Base-by-base conservation (phyloP, 805 yeast genomes). In the Dipodascus albidus region DNA sequence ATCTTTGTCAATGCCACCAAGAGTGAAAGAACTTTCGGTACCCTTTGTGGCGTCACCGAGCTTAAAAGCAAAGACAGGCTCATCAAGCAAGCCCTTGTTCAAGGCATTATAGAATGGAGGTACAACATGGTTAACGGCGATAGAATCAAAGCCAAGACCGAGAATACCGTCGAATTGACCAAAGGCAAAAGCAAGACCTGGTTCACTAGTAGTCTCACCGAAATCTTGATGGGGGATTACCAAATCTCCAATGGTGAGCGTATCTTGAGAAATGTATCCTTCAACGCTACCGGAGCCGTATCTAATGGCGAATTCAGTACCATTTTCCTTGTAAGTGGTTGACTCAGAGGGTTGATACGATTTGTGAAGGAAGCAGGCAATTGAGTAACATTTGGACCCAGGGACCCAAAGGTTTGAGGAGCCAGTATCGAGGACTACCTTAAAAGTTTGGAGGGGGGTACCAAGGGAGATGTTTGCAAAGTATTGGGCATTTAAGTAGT, bases 331-430 rank as follows among this genome's bases (percentile, higher is more conserved):
- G 74, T 87, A 93, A 53, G 93, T 76, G 22, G 90, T 74, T n/a
- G 96, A 88, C 19, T 79, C 71, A 51, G 77, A 80, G 64, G 87
- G 93, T 70, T 87, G 93, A 67, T 88, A 93, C 77, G 90, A 93
- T 64, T 85, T 64, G 74, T 93, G 99, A 68, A 93, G 76, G 78
- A 79, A 91, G 74, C 99, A 93, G 51, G 99, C 98, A 71, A 93
- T 80, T 2, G 96, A 88, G 50, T 88, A 75, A 74, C 99, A 93
- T 60, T 87, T 89, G 48, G 76, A 60, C 56, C 95, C 80, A 53
- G 99, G 99, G 58, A 93, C 88, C 99, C 99, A 93, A 73, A 93
- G 76, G 72, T 93, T 93, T 48, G 97, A 86, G 48, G 96, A 87
- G 44, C 99, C 99, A 23, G 99, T 91, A 71, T 93, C 99, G 64